Base-by-base conservation (phyloP, 1,139 yeast genomes). In the Taiozyma sp. region DNA sequence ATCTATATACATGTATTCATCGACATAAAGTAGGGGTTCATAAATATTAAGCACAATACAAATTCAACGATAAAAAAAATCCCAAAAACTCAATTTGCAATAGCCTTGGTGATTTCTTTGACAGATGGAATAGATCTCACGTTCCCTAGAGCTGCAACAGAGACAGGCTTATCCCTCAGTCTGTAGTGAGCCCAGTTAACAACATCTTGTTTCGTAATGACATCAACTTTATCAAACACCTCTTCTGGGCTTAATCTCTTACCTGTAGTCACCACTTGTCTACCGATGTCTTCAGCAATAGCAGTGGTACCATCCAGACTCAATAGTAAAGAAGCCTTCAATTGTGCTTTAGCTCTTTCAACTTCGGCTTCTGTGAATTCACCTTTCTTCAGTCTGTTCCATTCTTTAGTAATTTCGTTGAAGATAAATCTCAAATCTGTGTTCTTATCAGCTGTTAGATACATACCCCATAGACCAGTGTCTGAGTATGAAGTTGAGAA, bases 401-500 rank as follows among this genome's bases (percentile, higher is more conserved):
- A 93, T 72, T 93, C 98, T 63, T 80, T 80, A 59, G 87, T 71
- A 24, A 93, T 82, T 52, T 90, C 92, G 64, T 86, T 83, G 39
- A 89, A 79, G 49, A 84, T 76, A 27, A 81, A 72, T 61, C 80
- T 83, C 63, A 88, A 81, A 61, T 91, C 73, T 23, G 84, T 80
- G 56, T 78, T 78, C 61, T 79, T 80, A 59, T 81, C 79, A 60
- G 93, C 97, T 27, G 96, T 83, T 58, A 93, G 78, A 69, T 93
- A 93, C 63, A 92, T 87, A 39, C 99, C 99, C 97, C 97, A 91
- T 51, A 93, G 75, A 4, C 99, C 99, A 8, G 97, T 88, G 70
- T 93, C 99, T 10, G 97, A 93, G 71, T 93, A 93, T 2, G 97
- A 89, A 6, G 99, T 95, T 29, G 97, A 89, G 72, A 92, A 93